Percentiles rank a stretch among this genome's conserved stretches.
phyloP scores from a whole-genome alignment of 148 eudicot species.

The Rhododendron molle region DNA sequence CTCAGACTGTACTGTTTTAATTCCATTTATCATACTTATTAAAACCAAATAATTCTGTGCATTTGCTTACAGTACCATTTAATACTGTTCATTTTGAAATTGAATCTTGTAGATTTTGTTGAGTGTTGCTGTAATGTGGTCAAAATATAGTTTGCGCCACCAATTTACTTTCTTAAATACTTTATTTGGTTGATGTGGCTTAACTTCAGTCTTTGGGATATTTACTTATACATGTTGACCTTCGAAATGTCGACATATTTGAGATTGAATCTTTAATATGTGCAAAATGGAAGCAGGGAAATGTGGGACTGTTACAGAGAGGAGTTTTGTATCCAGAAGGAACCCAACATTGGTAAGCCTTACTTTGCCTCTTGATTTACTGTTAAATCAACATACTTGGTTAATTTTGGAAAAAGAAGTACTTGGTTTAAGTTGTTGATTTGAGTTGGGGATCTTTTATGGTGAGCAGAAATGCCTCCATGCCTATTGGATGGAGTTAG shows the following conservation, averaged over 20 bases:
- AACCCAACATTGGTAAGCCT: slow-evolving; percentile 42
- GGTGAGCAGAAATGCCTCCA: slow-evolving; percentile 39
- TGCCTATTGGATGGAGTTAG: slow-evolving; percentile 44
- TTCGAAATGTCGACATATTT: not conserved
- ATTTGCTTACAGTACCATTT: not conserved
- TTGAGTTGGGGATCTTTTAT: not conserved
- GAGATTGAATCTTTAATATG: not conserved
- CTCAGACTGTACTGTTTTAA: not conserved
- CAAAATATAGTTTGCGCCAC: not conserved
- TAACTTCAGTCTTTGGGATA: not conserved
- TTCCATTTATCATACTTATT: not conserved
- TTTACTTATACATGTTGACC: not conserved
- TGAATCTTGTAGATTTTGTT: not conserved
- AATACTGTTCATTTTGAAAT: not conserved
- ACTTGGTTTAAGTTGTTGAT: not conserved
- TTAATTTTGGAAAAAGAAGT: too few relatives aligned
- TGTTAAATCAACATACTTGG: not conserved
- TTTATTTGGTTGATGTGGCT: not conserved
- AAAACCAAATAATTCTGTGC: not conserved
- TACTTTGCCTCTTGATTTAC: not conserved
- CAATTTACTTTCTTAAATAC: not conserved
- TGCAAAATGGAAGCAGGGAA: slow-evolving; percentile 24
- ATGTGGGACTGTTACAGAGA: slow-evolving; percentile 60
- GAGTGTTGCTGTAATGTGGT: not conserved
- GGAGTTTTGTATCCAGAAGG: slow-evolving; percentile 33